Evolutionary conservation across 2,329 filamentous ascomycete species (phyloP).

Genomic region (Anthostomella pinea): DNA sequence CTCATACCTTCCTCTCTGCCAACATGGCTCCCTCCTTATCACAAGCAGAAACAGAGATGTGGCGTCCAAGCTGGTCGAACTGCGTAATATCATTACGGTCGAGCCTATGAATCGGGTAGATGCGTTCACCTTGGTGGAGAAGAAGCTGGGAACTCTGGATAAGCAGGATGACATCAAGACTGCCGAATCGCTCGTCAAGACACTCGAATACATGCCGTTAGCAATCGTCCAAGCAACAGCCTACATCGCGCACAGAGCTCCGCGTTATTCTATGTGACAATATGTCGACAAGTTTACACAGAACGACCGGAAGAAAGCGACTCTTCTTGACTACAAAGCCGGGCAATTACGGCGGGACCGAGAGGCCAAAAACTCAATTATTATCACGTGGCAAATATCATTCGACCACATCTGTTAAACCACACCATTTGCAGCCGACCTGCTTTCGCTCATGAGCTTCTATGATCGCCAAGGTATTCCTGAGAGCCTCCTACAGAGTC

Average conservation of each 20-base stretch:
- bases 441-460: conserved; percentile 46
- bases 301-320: conserved; percentile 27
- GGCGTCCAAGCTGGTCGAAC: conserved; percentile 20
- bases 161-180: conserved; percentile 12
- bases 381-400: conserved; percentile 36
- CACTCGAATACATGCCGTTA: conserved; percentile 32
- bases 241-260: conserved; percentile 29
- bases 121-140: conserved; percentile 6
- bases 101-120: conserved; percentile 5
- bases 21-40: conserved; percentile 30
- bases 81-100: conserved; percentile 5
- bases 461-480: conserved; percentile 43
- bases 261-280: conserved; percentile 28
- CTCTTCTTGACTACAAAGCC: conserved; percentile 29
- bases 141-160: conserved; percentile 1
- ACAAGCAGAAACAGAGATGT: conserved; percentile 18
- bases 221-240: conserved; percentile 35
- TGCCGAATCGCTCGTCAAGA: conserved; percentile 22
- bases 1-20: conserved; percentile 27
- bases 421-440: conserved; percentile 35
- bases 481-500: conserved; percentile 25
- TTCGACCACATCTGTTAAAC: conserved; percentile 35
- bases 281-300: conserved; percentile 39
- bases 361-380: conserved; percentile 33
- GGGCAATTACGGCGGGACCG: conserved; percentile 33